Percentiles rank a stretch among this genome's conserved stretches.
Evolutionary conservation across 208 protist genomes (phyloP).

Genomic region (Vickermania spadyakhi): DNA sequence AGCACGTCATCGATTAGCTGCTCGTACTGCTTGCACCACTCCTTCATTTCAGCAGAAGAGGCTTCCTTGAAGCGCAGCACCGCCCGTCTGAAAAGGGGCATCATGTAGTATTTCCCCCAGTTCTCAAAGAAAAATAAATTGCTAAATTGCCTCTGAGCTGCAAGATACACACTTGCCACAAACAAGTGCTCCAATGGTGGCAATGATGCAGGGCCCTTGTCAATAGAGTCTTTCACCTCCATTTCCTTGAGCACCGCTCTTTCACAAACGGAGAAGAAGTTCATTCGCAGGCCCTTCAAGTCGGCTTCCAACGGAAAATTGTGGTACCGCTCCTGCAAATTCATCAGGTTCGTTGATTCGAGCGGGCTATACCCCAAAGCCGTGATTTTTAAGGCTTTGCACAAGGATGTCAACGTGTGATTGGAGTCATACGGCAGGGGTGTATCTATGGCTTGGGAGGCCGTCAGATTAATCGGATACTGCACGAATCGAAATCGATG

Average conservation of each 20-base stretch:
- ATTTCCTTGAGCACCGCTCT: conserved; percentile 79
- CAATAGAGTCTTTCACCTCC: conserved; percentile 78
- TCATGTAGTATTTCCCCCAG: conserved; percentile 67
- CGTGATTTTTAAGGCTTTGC: conserved; percentile 53
- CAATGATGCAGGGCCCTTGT: conserved; percentile 64
- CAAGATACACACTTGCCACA: conserved; percentile 65
- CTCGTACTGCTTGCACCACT: conserved; percentile 86
- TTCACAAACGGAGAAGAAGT: conserved; percentile 81
- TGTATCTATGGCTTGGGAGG: conserved; percentile 59
- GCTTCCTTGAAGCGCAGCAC: conserved; percentile 74
- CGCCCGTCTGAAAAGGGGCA: conserved; percentile 61
- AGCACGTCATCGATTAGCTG: conserved; percentile 73
- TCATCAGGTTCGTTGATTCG: conserved; percentile 76
- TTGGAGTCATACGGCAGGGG: conserved; percentile 75
- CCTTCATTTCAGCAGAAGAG: conserved; percentile 74
- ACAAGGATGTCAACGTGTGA: conserved; percentile 67
- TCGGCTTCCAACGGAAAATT: conserved; percentile 82
- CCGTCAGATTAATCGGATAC: conserved; percentile 83
- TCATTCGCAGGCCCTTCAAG: conserved; percentile 75
- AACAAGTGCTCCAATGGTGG: conserved; percentile 78
- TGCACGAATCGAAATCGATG: conserved; percentile 83
- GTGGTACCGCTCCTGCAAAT: conserved; percentile 82
- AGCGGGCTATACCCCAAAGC: conserved; percentile 74
- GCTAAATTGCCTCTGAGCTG: conserved; percentile 72
- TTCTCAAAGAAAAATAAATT: conserved; percentile 78